Evolutionary conservation across 2,329 filamentous ascomycete species (phyloP).

Genomic region (Pseudocercospora cruenta): DNA sequence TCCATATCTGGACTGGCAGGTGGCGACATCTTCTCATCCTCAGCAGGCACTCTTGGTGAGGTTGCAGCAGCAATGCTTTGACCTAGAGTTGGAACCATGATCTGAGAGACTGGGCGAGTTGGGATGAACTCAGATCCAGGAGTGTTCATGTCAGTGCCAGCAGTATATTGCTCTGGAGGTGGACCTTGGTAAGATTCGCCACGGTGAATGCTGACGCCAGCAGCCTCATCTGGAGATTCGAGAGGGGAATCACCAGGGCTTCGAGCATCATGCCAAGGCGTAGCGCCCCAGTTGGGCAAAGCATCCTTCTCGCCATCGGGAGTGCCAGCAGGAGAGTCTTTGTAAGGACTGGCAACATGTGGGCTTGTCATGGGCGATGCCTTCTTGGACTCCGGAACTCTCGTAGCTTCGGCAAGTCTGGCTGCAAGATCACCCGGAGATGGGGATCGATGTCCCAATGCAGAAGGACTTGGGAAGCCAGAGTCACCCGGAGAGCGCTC

Average conservation of each 20-base stretch:
- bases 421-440: constrained; percentile 4
- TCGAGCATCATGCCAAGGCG: constrained; percentile 1
- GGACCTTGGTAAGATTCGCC: constrained; percentile 3
- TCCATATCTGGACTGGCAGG: not conserved
- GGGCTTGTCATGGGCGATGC: not conserved
- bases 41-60: not conserved
- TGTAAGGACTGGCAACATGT: constrained; percentile 1
- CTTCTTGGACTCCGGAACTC: not conserved
- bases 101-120: constrained; percentile 21
- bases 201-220: not conserved
- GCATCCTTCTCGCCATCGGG: constrained; percentile 4
- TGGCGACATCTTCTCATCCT: not conserved
- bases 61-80: constrained; percentile 1
- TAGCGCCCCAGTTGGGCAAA: not conserved
- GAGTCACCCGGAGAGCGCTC: not conserved
- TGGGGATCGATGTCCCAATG: not conserved
- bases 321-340: not conserved
- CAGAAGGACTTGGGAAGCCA: constrained; percentile 1
- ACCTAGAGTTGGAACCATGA: constrained; percentile 15
- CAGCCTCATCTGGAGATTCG: not conserved
- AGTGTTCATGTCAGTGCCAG: constrained; percentile 9
- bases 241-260: constrained; percentile 11
- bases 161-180: not conserved
- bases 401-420: not conserved
- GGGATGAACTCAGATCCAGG: constrained; percentile 21